Conservation (phyloP, 768 basidiomycete genomes). For the Mrakia frigida region DNA sequence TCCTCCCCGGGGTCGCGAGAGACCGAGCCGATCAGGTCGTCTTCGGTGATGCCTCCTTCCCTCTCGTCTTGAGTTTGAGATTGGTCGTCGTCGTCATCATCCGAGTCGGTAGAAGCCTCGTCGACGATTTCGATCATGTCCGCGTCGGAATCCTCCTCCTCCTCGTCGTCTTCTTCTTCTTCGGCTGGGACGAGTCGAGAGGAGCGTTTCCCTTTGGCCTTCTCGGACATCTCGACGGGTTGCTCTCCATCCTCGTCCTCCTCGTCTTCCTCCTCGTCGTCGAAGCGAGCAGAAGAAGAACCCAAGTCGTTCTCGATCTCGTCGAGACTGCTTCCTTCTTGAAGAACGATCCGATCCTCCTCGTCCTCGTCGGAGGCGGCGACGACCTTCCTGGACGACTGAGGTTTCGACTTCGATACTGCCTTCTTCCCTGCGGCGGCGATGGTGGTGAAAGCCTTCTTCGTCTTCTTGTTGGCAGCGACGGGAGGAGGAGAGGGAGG, state of each 20-base stretch:
- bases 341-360: not conserved
- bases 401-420: not conserved
- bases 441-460: not conserved
- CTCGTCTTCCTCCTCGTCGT: not conserved
- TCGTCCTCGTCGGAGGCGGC: not conserved
- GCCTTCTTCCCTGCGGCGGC: not conserved
- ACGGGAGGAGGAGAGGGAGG: not conserved
- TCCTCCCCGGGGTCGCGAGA: not conserved
- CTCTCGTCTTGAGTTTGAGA: not conserved
- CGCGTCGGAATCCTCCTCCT: not conserved
- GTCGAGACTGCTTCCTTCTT: slow-evolving; percentile 10
- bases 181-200: not conserved
- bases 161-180: not conserved
- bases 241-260: not conserved
- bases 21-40: not conserved
- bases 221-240: not conserved
- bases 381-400: not conserved
- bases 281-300: not conserved
- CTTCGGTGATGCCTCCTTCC: not conserved
- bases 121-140: not conserved
- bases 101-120: not conserved
- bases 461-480: not conserved
- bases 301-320: not conserved
- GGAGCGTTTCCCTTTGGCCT: not conserved
- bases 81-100: not conserved